phyloP scores from a whole-genome alignment of 148 eudicot species.

The Cornus florida region DNA sequence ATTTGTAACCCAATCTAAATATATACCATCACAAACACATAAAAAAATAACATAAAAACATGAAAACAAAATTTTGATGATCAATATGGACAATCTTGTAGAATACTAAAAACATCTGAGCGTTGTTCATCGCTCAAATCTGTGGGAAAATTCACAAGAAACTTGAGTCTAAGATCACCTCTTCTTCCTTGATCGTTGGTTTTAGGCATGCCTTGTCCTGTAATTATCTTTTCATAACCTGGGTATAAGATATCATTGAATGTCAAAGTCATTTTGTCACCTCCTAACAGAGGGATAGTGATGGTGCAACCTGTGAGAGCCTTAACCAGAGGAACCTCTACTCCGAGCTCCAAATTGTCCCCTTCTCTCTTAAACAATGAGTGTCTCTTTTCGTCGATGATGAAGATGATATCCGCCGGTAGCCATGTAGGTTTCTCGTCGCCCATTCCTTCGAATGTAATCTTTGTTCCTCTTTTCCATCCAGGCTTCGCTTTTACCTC shows the following conservation, averaged over 20 bases:
- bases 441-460: constrained; percentile 79
- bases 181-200: constrained; percentile 39
- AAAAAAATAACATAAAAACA: no score
- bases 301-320: constrained; percentile 79
- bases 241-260: constrained; percentile 65
- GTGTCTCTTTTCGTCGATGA: constrained; percentile 65
- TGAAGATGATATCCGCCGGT: constrained; percentile 58
- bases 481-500: constrained; percentile 71
- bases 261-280: constrained; percentile 42
- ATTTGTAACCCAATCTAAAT: neutral
- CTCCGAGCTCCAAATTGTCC: constrained; percentile 65
- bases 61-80: neutral
- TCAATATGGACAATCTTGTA: constrained; percentile 36
- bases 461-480: constrained; percentile 78
- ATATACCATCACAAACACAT: neutral
- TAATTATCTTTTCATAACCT: constrained; percentile 56
- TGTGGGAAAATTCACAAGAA: constrained; percentile 55
- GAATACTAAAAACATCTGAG: constrained; percentile 33
- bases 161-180: constrained; percentile 65
- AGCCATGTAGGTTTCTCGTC: constrained; percentile 67
- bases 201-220: constrained; percentile 73
- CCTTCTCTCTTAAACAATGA: constrained; percentile 55
- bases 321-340: constrained; percentile 65
- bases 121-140: constrained; percentile 51
- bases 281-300: constrained; percentile 65